A percentile compares a stretch with the other conserved stretches of the same genome.
Evolutionary conservation across 2,329 filamentous ascomycete genomes (phyloP).

Genomic region (Xylogone sp.): DNA sequence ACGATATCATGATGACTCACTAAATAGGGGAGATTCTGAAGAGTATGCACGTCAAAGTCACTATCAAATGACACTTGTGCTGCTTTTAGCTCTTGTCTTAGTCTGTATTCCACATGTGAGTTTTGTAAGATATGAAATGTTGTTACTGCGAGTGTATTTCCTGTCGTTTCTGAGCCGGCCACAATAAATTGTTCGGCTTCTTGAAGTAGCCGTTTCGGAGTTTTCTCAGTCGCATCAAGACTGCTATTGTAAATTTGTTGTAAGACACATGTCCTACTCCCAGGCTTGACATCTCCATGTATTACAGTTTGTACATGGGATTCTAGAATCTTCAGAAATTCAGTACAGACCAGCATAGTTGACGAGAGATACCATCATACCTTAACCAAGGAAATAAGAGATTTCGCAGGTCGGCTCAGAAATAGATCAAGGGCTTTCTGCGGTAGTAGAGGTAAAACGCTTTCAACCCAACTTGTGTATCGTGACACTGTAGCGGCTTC

Average conservation of each 20-base stretch:
- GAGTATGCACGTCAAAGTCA: constrained; percentile 10
- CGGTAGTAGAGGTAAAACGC: background rate
- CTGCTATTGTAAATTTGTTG: background rate
- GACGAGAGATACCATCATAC: too few species aligned
- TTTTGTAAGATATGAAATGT: constrained; percentile 17
- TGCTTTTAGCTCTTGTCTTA: constrained; percentile 15
- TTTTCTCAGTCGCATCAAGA: constrained; percentile 9
- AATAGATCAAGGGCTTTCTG: background rate
- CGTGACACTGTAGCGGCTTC: background rate
- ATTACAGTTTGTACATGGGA: too few species aligned
- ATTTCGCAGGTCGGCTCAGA: background rate
- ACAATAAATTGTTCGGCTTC: constrained; percentile 19
- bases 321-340: too few species aligned
- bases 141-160: constrained; percentile 13
- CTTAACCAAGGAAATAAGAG: background rate
- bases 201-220: constrained; percentile 11
- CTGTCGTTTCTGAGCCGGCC: constrained; percentile 24
- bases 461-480: background rate
- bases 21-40: constrained; percentile 17
- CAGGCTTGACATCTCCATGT: too few species aligned
- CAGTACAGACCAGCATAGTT: too few species aligned
- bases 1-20: constrained; percentile 1
- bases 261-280: too few species aligned
- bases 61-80: constrained; percentile 7
- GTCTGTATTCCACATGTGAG: constrained; percentile 7